Conservation (phyloP, 768 basidiomycete genomes). For the Serendipita sp. region DNA sequence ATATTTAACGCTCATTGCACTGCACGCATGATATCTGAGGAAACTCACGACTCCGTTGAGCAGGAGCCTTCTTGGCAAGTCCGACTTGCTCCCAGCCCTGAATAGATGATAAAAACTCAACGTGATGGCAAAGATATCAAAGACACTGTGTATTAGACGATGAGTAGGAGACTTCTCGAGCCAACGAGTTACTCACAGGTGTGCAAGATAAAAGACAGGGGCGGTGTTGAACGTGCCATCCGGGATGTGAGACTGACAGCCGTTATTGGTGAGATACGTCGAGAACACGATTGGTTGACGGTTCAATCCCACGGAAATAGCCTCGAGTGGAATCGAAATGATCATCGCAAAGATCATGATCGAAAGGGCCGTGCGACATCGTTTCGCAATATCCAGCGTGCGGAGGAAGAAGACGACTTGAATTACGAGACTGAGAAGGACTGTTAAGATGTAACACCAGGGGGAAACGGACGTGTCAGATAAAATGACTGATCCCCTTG, state of each 20-base stretch:
- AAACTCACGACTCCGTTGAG: neutral
- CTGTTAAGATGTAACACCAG: neutral
- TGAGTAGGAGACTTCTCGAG: neutral
- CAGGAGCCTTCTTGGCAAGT: neutral
- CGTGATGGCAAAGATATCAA: neutral
- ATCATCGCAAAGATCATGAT: neutral
- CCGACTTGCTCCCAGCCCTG: neutral
- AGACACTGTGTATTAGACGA: neutral
- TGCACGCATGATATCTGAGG: neutral
- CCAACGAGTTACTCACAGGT: neutral
- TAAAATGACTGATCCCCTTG: neutral
- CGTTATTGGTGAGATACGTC: neutral
- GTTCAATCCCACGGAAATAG: neutral
- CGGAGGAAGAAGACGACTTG: neutral
- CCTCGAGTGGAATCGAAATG: neutral
- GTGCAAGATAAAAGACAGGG: slow-evolving; percentile 1
- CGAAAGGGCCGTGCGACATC: neutral
- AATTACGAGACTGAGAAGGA: neutral
- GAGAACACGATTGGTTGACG: neutral
- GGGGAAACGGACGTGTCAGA: neutral
- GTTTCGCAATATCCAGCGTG: neutral
- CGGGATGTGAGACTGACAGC: neutral
- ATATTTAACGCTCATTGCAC: neutral
- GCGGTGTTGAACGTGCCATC: neutral
- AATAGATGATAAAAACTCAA: neutral